Base-by-base conservation (phyloP, 139 green algal species). In the Tetraselmis chui region DNA sequence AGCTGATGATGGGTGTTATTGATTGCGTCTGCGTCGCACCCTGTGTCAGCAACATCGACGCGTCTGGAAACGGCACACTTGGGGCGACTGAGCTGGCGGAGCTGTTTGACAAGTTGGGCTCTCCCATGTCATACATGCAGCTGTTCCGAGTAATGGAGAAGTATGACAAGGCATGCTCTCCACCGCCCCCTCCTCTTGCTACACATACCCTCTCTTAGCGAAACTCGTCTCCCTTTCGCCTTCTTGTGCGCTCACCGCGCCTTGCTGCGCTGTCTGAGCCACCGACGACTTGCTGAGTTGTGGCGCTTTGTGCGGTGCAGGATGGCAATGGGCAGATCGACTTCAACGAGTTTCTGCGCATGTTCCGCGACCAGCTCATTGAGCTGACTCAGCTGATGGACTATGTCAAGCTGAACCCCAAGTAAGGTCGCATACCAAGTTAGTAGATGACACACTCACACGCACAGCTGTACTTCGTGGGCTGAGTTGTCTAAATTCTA, bases 311-410 rank as follows among this genome's bases (percentile, higher is more conserved):
- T n/a, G n/a, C n/a, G n/a, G n/a, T n/a, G 45, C 45, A 67, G 11
- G 84, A 94, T 77, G 59, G 59, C 0, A 82, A 82, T 1, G 89
- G 89, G 30, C 26, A 80, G 23, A 83, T 94, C n/a, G 88, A 91
- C 59, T 91, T 95, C 74, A 32, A 80, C 2, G 87, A 92, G 76
- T 95, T 95, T 78, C 82, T 95, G 83, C 74, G 83, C 11, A 79
- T 94, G 82, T 92, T 91, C 82, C 80, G 84, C 0, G 78, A 86
- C 28, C 58, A 90, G 83, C 86, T 93, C 79, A 81, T 90, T 45
- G 89, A 92, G 29, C 79, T 92, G 29, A 79, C 83, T n/a, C 82
- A 87, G 28, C 76, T 86, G 0, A 31, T 89, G 27, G 45, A 79
- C 25, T 89, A 81, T 59, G 79, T 89, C 29, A 83, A 79, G 30